Evolutionary conservation across 805 yeast species (phyloP), one percentile per base, ranked within the genome.

Genomic region (Lipomyces japonicus): DNA sequence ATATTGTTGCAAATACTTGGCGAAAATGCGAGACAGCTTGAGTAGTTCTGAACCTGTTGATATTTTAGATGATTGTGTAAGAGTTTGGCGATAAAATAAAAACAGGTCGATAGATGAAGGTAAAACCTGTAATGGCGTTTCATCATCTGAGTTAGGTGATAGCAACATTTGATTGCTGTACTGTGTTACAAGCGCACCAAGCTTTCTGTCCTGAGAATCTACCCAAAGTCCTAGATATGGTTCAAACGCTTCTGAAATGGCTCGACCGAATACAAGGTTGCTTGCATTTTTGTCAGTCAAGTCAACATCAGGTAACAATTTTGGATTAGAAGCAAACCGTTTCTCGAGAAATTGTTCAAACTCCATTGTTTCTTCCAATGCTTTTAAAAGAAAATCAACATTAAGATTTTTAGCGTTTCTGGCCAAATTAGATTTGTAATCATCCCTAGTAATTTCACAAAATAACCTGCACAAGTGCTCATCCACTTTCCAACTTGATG

Each of bases 41-140:
- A 74, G 61, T 5, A 75, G 71, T 22, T 50, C 50, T 2, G 66
- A 66, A 3, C 76, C 75, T 1, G 74, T 75, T 1, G 80, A 70
- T 21, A 85, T 65, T 51, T 77, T 80, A 14, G 85, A 68, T 7
- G 89, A 74, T 63, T 87, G 96, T 21, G 81, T 73, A 32, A 93
- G 67, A 6, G 85, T 70, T 42, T 82, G 82, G 52, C 95, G 78
- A 64, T 86, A 90, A 2, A 78, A 69, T 61, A 88, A 78, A 67
- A 93, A 90, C 30, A 93, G 68, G 58, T 91, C 97, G 0, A 95
- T 87, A 9, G 95, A 85, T 0, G 96, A 86, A 34, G 84, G 86
- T 6, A 93, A 73, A 14, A 93, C 90, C 61, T 82, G 78, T 3
- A 84, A 78, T 7, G 77, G 72, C 35, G 75, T 76, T 31, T 75